Evolutionary conservation across 305 asterid genomes (phyloP), one percentile per base, ranked within the genome.

Genomic region (Solanum hybrid): DNA sequence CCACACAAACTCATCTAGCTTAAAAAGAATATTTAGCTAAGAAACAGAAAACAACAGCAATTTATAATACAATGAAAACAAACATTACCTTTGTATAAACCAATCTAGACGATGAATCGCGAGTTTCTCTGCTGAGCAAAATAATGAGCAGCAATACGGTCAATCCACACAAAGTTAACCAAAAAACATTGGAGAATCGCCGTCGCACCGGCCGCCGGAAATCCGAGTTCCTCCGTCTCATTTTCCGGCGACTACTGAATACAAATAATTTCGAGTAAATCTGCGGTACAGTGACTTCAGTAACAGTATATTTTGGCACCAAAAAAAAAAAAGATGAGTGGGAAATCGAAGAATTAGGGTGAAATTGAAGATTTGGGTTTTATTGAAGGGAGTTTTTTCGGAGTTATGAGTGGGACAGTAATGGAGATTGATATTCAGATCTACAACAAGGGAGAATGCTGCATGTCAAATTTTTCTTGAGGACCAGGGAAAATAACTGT

Each of bases 181-280:
- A 95, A 27, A 94, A 91, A 0, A 94, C 95, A 77, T 95, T 94
- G 60, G 98, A 95, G 69, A 94, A 88, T 84, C 96, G 93, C 93
- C 98, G 97, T 93, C 98, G 86, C 91, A 73, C 95, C 27, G 98
- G 97, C 79, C 99, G 97, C 91, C 99, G 95, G 91, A 92, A 95
- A 85, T 96, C 98, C 24, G 96, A 88, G 37, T 97, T 96, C 82
- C 98, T 94, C 86, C 98, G 96, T 95, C 98, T 93, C 99, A 95
- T 96, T 88, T 26, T 27, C 81, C 42, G 73, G 87, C 40, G 73
- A 82, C 72, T 82, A 45, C 73, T 45, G n/a, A 45, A 29, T 45
- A 45, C n/a, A 82, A 82, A 42, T 14, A 81, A 27, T 40, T 80
- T 26, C 34, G 85, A 38, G 35, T 24, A 80, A 80, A 80, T 80